Conservation (phyloP, 345 rosid species). For the Chamaenerion angustifolium region DNA sequence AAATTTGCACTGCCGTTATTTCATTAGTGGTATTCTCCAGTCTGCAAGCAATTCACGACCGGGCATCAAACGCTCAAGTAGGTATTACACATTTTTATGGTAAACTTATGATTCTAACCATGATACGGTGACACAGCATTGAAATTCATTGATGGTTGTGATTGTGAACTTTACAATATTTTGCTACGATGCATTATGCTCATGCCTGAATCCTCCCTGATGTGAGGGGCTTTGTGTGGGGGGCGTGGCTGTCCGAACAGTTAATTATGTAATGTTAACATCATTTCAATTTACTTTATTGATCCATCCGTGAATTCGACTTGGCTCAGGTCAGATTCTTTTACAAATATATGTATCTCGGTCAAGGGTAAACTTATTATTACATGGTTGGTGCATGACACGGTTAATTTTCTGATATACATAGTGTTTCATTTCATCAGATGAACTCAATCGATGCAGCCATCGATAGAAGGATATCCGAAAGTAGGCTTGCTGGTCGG, state of each 20-base stretch:
- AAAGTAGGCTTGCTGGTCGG: constrained; percentile 89
- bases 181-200: constrained; percentile 23
- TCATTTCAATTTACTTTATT: constrained; percentile 46
- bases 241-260: constrained; percentile 60
- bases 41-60: constrained; percentile 35
- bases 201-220: constrained; percentile 26
- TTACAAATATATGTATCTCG: constrained; percentile 52
- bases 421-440: constrained; percentile 27
- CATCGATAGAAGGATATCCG: constrained; percentile 86
- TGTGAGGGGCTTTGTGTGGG: constrained; percentile 65
- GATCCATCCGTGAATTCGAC: constrained; percentile 52
- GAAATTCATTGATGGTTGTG: constrained; percentile 24
- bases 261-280: constrained; percentile 46
- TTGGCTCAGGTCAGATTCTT: constrained; percentile 99
- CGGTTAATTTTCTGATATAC: constrained; percentile 15
- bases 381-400: constrained; percentile 6
- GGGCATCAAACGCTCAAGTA: constrained; percentile 38
- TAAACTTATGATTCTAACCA: constrained; percentile 20
- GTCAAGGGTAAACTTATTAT: constrained; percentile 23
- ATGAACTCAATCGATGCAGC: constrained; percentile 98
- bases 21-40: constrained; percentile 16
- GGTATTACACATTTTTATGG: constrained; percentile 22
- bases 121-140: constrained; percentile 22
- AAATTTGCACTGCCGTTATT: constrained; percentile 6
- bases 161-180: constrained; percentile 20